phyloP scores from a whole-genome alignment of 305 asterid genomes.

The Solanum chacoense region DNA sequence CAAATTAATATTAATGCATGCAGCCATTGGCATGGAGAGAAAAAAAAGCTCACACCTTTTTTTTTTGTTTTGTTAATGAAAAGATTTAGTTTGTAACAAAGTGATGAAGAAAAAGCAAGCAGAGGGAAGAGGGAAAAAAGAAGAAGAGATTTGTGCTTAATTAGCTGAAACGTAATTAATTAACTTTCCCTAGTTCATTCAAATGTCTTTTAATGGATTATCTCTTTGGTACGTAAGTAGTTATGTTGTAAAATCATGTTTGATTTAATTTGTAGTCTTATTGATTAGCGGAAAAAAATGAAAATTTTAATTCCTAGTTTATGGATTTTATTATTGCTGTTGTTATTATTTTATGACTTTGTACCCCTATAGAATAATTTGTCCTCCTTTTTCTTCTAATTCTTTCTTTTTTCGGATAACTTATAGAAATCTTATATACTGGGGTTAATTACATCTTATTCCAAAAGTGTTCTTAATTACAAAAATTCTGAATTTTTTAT shows the following conservation, averaged over 20 bases:
- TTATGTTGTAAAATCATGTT: slow-evolving; percentile 42
- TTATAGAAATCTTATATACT: too few relatives aligned
- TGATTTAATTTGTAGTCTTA: slow-evolving; percentile 22
- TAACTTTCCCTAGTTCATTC: background rate
- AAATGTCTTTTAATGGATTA: slow-evolving; percentile 7
- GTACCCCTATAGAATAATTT: background rate
- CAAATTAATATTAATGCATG: background rate
- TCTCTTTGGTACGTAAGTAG: slow-evolving; percentile 16
- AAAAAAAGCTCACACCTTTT: background rate
- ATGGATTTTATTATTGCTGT: background rate
- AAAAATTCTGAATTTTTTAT: too few relatives aligned
- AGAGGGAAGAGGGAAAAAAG: background rate
- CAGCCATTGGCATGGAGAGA: background rate
- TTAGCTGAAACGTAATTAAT: background rate
- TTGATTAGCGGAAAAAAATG: slow-evolving; percentile 8
- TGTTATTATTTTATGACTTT: background rate
- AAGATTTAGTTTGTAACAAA: background rate
- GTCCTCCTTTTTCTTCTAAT: background rate
- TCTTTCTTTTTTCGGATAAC: background rate
- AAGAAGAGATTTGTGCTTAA: background rate
- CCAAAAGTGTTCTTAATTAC: background rate
- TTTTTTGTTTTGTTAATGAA: background rate
- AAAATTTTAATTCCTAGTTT: slow-evolving; percentile 7
- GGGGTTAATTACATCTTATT: background rate
- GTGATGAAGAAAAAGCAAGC: background rate